These are phyloP conservation scores for Biscutella auriculata DNA, from an alignment of 441 rosid species.

Conservation along the genomic window DNA sequence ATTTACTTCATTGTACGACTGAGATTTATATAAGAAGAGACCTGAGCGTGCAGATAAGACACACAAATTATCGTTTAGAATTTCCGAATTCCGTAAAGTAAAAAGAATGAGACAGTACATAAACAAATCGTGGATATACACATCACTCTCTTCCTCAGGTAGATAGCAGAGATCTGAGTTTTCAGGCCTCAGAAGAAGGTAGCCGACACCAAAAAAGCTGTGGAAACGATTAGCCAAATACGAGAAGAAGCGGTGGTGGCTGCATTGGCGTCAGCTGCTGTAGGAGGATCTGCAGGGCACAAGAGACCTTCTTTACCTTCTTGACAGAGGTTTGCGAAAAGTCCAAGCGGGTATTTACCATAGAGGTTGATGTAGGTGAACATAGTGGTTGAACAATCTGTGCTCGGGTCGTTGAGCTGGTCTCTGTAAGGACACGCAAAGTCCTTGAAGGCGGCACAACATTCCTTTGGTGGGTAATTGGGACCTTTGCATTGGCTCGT, in stretches of 20 bases:
- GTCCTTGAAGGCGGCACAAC: constrained; percentile 55
- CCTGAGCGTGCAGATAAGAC: not conserved
- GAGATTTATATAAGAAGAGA: not conserved
- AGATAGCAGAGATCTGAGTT: not conserved
- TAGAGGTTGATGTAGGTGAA: constrained; percentile 76
- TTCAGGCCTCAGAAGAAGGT: not conserved
- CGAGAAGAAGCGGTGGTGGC: constrained; percentile 18
- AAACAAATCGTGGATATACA: constrained; percentile 21
- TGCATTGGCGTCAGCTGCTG: constrained; percentile 11
- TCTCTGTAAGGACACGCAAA: constrained; percentile 66
- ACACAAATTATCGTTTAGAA: constrained; percentile 1
- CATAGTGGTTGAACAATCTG: constrained; percentile 62
- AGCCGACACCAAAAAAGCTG: constrained; percentile 2
- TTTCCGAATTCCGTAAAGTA: not conserved
- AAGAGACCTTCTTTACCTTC: constrained; percentile 56
- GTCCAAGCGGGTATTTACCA: constrained; percentile 79
- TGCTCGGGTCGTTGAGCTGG: constrained; percentile 41
- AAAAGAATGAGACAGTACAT: constrained; percentile 7
- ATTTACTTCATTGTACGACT: not conserved
- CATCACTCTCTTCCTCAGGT: not conserved
- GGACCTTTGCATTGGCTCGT: constrained; percentile 66
- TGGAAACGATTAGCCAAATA: constrained; percentile 19
- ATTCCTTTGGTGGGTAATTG: constrained; percentile 30
- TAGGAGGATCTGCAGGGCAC: constrained; percentile 40
- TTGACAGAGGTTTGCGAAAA: constrained; percentile 52